Conservation (phyloP, 2,329 filamentous ascomycete genomes). For the Xylariales sp. region DNA sequence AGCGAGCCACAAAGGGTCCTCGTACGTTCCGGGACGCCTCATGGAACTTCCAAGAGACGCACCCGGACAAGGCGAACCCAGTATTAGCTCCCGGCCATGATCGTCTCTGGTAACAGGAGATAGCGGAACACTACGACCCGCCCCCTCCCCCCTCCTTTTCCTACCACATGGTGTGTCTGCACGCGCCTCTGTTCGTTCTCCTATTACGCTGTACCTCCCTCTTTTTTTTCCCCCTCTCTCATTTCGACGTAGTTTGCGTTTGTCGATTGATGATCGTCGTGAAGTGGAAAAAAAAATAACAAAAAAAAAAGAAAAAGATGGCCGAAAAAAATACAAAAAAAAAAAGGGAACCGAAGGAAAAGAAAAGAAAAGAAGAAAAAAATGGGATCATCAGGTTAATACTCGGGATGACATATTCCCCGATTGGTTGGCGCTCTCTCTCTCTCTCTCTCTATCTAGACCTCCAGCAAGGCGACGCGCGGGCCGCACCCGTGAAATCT, state of each 20-base stretch:
- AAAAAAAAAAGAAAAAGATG: too few species aligned
- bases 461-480: background rate
- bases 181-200: too few species aligned
- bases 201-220: background rate
- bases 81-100: too few species aligned
- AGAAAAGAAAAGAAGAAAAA: background rate
- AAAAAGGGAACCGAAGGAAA: too few species aligned
- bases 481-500: background rate
- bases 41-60: too few species aligned
- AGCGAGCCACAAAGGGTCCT: background rate
- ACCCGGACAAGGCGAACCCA: too few species aligned
- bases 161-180: background rate
- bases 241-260: background rate
- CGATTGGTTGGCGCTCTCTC: background rate
- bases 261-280: background rate
- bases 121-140: background rate
- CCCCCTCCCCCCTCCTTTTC: background rate
- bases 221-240: background rate
- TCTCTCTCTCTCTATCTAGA: constrained; percentile 9
- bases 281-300: too few species aligned
- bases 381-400: background rate
- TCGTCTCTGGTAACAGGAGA: constrained; percentile 2
- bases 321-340: too few species aligned
- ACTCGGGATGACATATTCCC: background rate
- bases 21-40: too few species aligned